Base-by-base conservation (phyloP, 495 filamentous ascomycete species). In the Neurospora intermedia region DNA sequence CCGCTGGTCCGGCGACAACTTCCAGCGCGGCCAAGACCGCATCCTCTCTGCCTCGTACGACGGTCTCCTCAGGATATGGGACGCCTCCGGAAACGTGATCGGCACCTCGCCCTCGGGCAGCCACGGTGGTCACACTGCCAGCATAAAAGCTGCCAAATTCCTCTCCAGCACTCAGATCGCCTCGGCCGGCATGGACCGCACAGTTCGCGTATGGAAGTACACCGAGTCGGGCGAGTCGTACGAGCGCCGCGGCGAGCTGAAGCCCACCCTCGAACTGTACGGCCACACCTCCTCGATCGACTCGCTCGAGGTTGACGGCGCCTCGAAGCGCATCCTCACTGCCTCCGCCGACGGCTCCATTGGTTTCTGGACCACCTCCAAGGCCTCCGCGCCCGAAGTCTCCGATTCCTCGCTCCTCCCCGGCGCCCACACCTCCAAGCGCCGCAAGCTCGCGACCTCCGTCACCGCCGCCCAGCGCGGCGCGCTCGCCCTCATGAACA, bases 11-110 rank as follows among this genome's bases (percentile, higher is more conserved):
- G 80, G 81, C 80, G 73, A 81, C 69, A 74, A 76, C 72, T 77
- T 87, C 80, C 77, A 81, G 75, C 71, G 79, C 73, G 82, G 83
- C 70, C 82, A 83, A 45, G 83, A 85, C 35, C 85, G 93, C 54
- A 91, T 98, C 72, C 82, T 97, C n/a, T 94, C 93, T 1, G 94
- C 89, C 13, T 93, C 92, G 41, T 98, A 96, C 79, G 96, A 99
- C 79, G 95, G 95, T 31, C 79, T 96, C 11, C 81, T 97, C 46
- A 85, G 93, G 69, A 86, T 98, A 77, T 98, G 96, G 95, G 91
- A 96, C 77, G 89, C 89, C 81, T 94, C 92, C 2, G 94, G 92
- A 5, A 88, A 94, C 74, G 85, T 90, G 1, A 82, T 97, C 70
- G 90, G 91, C 11, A 92, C 89, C 0, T 94, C 92, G 0, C 81